Conservation (phyloP, 2,329 filamentous ascomycete species). For the Arthroderma sp. region DNA sequence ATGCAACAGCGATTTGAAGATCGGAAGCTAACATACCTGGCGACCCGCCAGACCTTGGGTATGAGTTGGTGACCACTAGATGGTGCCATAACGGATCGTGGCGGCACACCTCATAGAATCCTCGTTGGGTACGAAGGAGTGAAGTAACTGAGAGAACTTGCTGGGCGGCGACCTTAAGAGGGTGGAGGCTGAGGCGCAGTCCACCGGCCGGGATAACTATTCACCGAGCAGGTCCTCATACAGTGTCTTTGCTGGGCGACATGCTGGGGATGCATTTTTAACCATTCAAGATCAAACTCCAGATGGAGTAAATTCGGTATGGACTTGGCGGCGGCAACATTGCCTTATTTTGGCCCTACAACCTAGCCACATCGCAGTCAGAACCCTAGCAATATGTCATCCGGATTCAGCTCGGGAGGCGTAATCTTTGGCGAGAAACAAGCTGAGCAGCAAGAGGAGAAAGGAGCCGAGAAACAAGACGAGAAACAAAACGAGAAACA, state of each 20-base stretch:
- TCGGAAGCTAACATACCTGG: slow-evolving; percentile 25
- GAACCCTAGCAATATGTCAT: slow-evolving; percentile 24
- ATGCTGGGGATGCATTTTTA: too few relatives aligned
- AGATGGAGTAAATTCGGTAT: too few relatives aligned
- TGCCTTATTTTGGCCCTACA: too few relatives aligned
- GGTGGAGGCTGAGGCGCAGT: too few relatives aligned
- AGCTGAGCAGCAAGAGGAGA: slow-evolving; percentile 26
- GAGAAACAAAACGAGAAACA: slow-evolving; percentile 18
- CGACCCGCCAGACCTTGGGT: slow-evolving; percentile 36
- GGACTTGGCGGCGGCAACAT: too few relatives aligned
- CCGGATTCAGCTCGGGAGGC: slow-evolving; percentile 33
- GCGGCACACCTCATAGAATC: too few relatives aligned
- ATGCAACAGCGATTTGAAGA: not conserved
- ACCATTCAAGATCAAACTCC: too few relatives aligned
- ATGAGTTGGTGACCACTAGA: slow-evolving; percentile 37
- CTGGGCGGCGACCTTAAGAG: not conserved
- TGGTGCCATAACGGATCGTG: slow-evolving; percentile 29
- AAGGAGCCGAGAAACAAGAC: slow-evolving; percentile 24
- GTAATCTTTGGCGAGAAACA: slow-evolving; percentile 22
- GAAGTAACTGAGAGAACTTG: not conserved
- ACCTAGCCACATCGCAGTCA: too few relatives aligned
- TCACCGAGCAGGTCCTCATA: too few relatives aligned
- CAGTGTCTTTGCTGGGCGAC: too few relatives aligned
- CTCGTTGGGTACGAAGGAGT: not conserved
- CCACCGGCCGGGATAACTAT: too few relatives aligned